These are phyloP conservation scores for Suillus fuscotomentosus DNA, from an alignment of 768 basidiomycete genomes.

Conservation along the genomic window DNA sequence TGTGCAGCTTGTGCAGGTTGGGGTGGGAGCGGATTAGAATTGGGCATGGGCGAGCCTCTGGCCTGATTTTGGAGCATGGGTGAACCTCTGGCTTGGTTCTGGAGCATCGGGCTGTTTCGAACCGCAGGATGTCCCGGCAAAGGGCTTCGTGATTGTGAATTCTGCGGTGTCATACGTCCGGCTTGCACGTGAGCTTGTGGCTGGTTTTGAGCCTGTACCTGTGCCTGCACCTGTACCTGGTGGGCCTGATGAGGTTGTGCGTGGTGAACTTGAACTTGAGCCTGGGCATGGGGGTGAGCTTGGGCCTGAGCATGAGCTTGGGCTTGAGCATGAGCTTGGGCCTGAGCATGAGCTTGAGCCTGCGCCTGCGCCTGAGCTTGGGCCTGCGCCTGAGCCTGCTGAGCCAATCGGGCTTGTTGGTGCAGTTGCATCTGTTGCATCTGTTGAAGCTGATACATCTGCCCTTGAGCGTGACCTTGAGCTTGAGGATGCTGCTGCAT, in stretches of 20 bases:
- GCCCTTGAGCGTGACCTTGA: slow-evolving; percentile 12
- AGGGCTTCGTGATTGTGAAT: slow-evolving; percentile 16
- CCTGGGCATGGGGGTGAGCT: slow-evolving; percentile 14
- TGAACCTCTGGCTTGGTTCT: slow-evolving; percentile 31
- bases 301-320: slow-evolving; percentile 8
- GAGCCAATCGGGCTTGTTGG: slow-evolving; percentile 16
- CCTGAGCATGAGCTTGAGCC: neutral
- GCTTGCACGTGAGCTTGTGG: slow-evolving; percentile 9
- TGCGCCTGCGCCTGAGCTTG: slow-evolving; percentile 4
- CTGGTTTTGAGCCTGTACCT: slow-evolving; percentile 17
- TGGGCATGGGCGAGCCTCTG: slow-evolving; percentile 19
- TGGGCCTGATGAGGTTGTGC: slow-evolving; percentile 23
- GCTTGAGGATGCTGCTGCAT: slow-evolving; percentile 20
- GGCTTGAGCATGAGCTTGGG: slow-evolving; percentile 6
- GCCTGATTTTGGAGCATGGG: slow-evolving; percentile 23
- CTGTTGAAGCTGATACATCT: slow-evolving; percentile 18
- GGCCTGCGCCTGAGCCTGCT: slow-evolving; percentile 17
- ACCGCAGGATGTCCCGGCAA: slow-evolving; percentile 12
- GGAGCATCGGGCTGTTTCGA: slow-evolving; percentile 37
- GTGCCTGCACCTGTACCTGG: slow-evolving; percentile 15
- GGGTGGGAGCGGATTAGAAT: slow-evolving; percentile 17
- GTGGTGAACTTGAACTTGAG: slow-evolving; percentile 9
- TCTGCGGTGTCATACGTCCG: slow-evolving; percentile 26
- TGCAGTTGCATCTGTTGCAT: slow-evolving; percentile 1
- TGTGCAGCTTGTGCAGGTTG: slow-evolving; percentile 25